These are phyloP conservation scores for Cymbopogon flexuosus DNA, from an alignment of 202 grass and related monocot species.

Conservation along the genomic window DNA sequence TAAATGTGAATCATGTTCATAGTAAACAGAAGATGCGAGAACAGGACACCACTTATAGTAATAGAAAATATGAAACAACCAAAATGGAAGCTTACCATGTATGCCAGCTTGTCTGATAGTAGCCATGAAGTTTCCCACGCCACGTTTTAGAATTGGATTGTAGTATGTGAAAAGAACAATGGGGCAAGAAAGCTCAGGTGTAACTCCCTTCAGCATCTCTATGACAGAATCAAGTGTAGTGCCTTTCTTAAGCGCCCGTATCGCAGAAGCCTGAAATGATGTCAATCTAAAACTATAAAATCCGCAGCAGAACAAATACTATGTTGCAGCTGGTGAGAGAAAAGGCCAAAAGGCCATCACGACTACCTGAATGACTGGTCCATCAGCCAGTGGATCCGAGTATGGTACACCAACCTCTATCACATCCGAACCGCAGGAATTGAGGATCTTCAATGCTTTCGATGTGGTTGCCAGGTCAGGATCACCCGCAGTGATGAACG, in stretches of 20 bases:
- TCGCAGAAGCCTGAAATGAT: constrained; percentile 42
- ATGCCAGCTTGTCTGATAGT: constrained; percentile 38
- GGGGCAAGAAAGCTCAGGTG: constrained; percentile 51
- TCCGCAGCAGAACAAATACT: not conserved
- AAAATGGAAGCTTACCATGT: constrained; percentile 32
- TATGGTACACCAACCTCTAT: constrained; percentile 62
- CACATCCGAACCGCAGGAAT: constrained; percentile 42
- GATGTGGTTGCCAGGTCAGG: constrained; percentile 55
- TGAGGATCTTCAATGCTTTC: constrained; percentile 42
- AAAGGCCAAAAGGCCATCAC: not conserved
- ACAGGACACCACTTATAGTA: not conserved
- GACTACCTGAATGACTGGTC: constrained; percentile 58
- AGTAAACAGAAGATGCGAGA: not conserved
- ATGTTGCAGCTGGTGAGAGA: not conserved
- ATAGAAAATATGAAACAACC: not conserved
- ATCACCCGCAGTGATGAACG: constrained; percentile 53
- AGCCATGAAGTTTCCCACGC: constrained; percentile 33
- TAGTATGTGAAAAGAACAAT: constrained; percentile 62
- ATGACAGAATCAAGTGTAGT: constrained; percentile 28
- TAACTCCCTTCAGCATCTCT: constrained; percentile 49
- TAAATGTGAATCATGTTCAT: not conserved
- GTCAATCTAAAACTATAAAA: not conserved
- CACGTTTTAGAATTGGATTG: constrained; percentile 38
- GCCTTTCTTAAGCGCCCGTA: constrained; percentile 44
- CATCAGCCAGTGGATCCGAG: constrained; percentile 49